These are phyloP conservation scores for Phyllosticta paracitricarpa DNA, from an alignment of 2,329 filamentous ascomycete genomes.

Conservation along the genomic window DNA sequence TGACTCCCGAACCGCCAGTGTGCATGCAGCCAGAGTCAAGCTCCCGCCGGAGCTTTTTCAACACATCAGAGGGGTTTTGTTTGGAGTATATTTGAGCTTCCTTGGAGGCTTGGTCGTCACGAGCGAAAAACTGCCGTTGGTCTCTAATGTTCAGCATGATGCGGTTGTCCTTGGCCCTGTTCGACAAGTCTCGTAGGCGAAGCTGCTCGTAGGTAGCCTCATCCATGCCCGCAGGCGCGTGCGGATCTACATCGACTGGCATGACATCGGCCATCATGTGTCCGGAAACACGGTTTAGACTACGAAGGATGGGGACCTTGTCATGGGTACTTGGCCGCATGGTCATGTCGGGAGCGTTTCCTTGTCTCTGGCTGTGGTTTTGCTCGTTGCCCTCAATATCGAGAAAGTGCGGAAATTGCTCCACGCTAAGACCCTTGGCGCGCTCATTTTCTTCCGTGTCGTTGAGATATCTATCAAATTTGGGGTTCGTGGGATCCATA, in stretches of 20 bases:
- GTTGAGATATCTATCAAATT: conserved; percentile 80
- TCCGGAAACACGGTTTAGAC: conserved; percentile 81
- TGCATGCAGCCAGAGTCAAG: conserved; percentile 37
- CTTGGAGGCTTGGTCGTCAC: conserved; percentile 33
- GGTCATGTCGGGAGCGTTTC: conserved; percentile 80
- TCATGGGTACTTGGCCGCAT: conserved; percentile 68
- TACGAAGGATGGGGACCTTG: conserved; percentile 80
- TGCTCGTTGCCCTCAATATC: conserved; percentile 91
- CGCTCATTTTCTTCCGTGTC: conserved; percentile 51
- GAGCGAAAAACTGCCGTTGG: conserved; percentile 71
- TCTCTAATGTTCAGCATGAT: conserved; percentile 83
- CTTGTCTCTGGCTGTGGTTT: conserved; percentile 77
- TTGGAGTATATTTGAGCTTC: conserved; percentile 52
- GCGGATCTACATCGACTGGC: conserved; percentile 61
- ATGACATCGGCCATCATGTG: conserved; percentile 86
- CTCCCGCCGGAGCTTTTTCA: conserved; percentile 54
- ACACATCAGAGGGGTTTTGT: conserved; percentile 59
- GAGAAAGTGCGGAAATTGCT: conserved; percentile 77
- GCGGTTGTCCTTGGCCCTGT: conserved; percentile 61
- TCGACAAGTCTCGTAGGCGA: conserved; percentile 68
- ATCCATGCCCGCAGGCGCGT: conserved; percentile 56
- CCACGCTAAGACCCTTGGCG: conserved; percentile 37
- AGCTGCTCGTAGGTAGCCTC: conserved; percentile 67
- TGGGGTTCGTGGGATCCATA: conserved; percentile 61
- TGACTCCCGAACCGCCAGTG: conserved; percentile 25